Percentiles rank a stretch among this genome's conserved stretches.
phyloP scores from a whole-genome alignment of 768 basidiomycete genomes.

The Phaeotremella skinneri region DNA sequence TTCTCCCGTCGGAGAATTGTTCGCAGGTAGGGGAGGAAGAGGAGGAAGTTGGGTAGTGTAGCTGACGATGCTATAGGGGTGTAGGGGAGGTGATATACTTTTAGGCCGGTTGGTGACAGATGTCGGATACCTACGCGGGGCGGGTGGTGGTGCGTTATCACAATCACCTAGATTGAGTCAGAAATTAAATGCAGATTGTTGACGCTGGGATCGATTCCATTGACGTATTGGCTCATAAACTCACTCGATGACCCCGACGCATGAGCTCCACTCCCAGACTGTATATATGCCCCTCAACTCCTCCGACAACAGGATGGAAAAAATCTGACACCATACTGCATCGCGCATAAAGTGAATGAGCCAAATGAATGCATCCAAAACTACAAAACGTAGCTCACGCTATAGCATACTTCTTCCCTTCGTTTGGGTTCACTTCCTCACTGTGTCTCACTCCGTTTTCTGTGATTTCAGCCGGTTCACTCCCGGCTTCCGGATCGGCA shows the following conservation, averaged over 20 bases:
- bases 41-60: conserved; percentile 90
- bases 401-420: conserved; percentile 27
- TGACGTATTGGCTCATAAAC: conserved; percentile 18
- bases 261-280: conserved; percentile 83
- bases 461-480: neutral
- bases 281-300: conserved; percentile 95
- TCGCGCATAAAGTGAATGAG: conserved; percentile 21
- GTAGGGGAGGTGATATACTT: conserved; percentile 92
- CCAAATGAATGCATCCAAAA: conserved; percentile 22
- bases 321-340: conserved; percentile 92
- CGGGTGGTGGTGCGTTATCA: conserved; percentile 88
- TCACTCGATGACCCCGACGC: conserved; percentile 76
- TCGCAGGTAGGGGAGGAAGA: conserved; percentile 85
- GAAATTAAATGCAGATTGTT: neutral
- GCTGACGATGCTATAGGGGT: conserved; percentile 79
- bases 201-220: neutral
- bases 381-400: conserved; percentile 31
- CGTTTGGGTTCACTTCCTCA: conserved; percentile 9
- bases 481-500: neutral
- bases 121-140: conserved; percentile 86
- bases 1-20: conserved; percentile 82
- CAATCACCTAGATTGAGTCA: conserved; percentile 67
- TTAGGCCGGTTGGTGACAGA: conserved; percentile 66
- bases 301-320: conserved; percentile 89
- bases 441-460: too few species aligned